A percentile compares a stretch with the other conserved stretches of the same genome.
These are phyloP conservation scores for Beauveria bassiana DNA, from an alignment of 2,329 filamentous ascomycete genomes.

Conservation along the genomic window DNA sequence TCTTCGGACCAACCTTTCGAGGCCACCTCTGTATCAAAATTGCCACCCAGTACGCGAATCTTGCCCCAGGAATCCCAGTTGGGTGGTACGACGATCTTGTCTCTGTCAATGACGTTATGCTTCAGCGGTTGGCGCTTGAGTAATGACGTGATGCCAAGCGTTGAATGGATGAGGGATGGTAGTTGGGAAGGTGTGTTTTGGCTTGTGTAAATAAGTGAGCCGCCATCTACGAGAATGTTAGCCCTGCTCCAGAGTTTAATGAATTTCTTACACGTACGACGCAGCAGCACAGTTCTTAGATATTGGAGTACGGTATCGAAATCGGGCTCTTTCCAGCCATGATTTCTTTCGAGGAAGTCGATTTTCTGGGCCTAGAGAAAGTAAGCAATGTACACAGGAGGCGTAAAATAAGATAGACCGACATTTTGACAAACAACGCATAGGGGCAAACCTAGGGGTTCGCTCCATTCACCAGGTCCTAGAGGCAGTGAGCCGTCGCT, in stretches of 20 bases:
- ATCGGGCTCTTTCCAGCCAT: constrained; percentile 90
- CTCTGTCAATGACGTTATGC: constrained; percentile 86
- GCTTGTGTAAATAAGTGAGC: constrained; percentile 77
- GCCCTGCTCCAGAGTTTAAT: constrained; percentile 13
- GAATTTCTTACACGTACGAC: constrained; percentile 49
- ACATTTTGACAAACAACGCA: constrained; percentile 96
- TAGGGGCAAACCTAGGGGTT: constrained; percentile 75
- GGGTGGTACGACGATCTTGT: constrained; percentile 87
- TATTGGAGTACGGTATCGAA: constrained; percentile 96
- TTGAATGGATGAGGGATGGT: constrained; percentile 74
- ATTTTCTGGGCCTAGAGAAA: constrained; percentile 68
- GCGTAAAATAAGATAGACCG: constrained; percentile 26
- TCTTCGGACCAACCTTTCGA: constrained; percentile 82
- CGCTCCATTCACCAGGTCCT: constrained; percentile 89
- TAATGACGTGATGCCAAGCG: constrained; percentile 76
- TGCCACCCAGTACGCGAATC: constrained; percentile 83
- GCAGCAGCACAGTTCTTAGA: constrained; percentile 78
- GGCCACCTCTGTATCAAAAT: constrained; percentile 82
- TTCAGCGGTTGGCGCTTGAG: constrained; percentile 72
- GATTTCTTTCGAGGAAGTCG: constrained; percentile 79
- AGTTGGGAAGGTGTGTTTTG: constrained; percentile 70
- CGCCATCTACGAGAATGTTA: constrained; percentile 52
- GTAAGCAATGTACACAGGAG: constrained; percentile 17
- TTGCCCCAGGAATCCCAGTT: constrained; percentile 99
- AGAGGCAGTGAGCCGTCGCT: constrained; percentile 66